phyloP scores from a whole-genome alignment of 1,284 basidiomycete species.

The Leccinum ponderosum region DNA sequence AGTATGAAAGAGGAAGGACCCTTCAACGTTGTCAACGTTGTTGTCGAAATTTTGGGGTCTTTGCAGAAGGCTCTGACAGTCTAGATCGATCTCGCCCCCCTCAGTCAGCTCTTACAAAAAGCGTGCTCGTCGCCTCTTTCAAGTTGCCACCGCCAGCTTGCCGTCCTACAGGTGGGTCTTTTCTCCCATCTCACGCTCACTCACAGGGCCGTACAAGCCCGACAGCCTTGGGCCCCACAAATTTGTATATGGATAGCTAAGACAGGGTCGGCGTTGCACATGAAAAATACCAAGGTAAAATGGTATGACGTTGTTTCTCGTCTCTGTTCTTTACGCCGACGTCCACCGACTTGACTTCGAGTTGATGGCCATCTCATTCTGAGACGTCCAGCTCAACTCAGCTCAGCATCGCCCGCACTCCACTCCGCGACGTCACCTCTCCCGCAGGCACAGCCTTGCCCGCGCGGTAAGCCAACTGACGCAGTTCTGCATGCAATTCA shows the following conservation, averaged over 20 bases:
- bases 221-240: not conserved
- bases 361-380: not conserved
- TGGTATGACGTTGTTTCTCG: not conserved
- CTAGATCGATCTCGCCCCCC: constrained; percentile 16
- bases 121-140: not conserved
- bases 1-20: constrained; percentile 21
- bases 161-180: not conserved
- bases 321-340: not conserved
- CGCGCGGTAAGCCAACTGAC: constrained; percentile 8
- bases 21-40: constrained; percentile 12
- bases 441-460: constrained; percentile 10
- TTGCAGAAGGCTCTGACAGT: not conserved
- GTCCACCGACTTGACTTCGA: not conserved
- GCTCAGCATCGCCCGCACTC: constrained; percentile 1
- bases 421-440: constrained; percentile 12
- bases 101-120: constrained; percentile 13
- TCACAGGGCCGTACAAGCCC: not conserved
- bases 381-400: not conserved
- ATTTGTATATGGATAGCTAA: not conserved
- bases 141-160: not conserved
- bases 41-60: constrained; percentile 13
- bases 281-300: not conserved
- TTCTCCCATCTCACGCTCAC: not conserved
- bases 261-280: not conserved
- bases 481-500: constrained; percentile 23